Evolutionary conservation across 1,284 basidiomycete species (phyloP), one percentile per base, ranked within the genome.

Genomic region (Ustilago nuda): DNA sequence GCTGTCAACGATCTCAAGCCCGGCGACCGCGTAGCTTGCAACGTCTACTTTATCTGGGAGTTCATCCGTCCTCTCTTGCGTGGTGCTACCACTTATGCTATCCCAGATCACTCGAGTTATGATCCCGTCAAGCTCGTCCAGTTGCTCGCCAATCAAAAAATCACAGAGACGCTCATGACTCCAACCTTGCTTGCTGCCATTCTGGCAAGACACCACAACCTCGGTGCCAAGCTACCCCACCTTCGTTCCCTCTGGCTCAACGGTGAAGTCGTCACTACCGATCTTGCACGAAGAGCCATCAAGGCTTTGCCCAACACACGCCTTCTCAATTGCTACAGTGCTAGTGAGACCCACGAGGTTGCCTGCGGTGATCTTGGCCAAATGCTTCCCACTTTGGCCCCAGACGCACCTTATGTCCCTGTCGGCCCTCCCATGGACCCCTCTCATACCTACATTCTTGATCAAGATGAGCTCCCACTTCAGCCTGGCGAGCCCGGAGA

Each of bases 41-140:
- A 85, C 48, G 84, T 85, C 67, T 85, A 83, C 66, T 85, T 85
- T 61, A 61, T 85, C 48, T 85, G 84, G 84, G 84, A 85, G 66
- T 85, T 85, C 64, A 72, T 85, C 23, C 74, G 84, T 35, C 84
- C 84, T 8, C 72, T 85, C 27, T 56, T 85, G 30, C 73, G 82
- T 30, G 84, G 84, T 2, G 84, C 84, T 19, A 84, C 84, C 30
- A 81, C 80, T 8, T 68, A 82, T 27, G 84, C 81, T 27, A 79
- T 85, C 11, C 81, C 84, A 45, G 84, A 85, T 61, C 64, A 72
- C 27, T 59, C 78, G 32, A 81, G 78, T 70, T 85, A 85, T 66
- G 84, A 85, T 52, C 84, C 84, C 5, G 77, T 75, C 59, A 72
- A 72, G 19, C 80, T 85, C 45, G 75, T 85, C 41, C 71, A 75